Percentiles rank a stretch among this genome's conserved stretches.
Conservation (phyloP, 805 yeast species). For the Tetrapisispora namnaoensis region DNA sequence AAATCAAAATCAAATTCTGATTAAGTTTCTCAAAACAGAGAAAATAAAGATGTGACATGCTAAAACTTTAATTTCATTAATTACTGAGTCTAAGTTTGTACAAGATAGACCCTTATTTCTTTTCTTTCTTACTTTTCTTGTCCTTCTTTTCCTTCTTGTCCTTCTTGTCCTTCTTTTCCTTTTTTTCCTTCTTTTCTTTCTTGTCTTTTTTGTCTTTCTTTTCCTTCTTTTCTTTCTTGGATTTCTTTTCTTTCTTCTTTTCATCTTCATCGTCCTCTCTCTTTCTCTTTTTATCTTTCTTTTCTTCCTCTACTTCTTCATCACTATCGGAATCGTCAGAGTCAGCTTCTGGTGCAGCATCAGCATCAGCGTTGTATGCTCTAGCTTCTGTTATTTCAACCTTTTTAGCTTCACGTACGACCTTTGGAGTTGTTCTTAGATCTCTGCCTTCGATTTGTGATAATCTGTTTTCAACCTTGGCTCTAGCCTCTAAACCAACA, state of each 20-base stretch:
- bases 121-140: conserved; percentile 1
- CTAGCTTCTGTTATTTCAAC: conserved; percentile 75
- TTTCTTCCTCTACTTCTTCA: conserved; percentile 28
- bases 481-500: conserved; percentile 82
- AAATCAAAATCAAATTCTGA: background rate
- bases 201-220: conserved; percentile 3
- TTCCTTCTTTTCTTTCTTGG: conserved; percentile 1
- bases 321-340: conserved; percentile 31
- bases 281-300: conserved; percentile 17
- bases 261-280: conserved; percentile 1
- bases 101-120: background rate
- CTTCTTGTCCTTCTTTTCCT: conserved; percentile 1
- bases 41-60: background rate
- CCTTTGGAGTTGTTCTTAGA: conserved; percentile 77
- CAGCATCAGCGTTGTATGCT: conserved; percentile 94
- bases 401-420: conserved; percentile 75
- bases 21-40: background rate
- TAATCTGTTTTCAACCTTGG: conserved; percentile 88
- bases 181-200: conserved; percentile 3
- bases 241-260: conserved; percentile 1
- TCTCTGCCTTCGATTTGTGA: conserved; percentile 96
- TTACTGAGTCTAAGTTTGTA: background rate
- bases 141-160: background rate
- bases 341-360: conserved; percentile 39
- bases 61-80: background rate